A percentile compares a stretch with the other conserved stretches of the same genome.
phyloP scores from a whole-genome alignment of 169 alveolate genomes.

The Babesia microti region DNA sequence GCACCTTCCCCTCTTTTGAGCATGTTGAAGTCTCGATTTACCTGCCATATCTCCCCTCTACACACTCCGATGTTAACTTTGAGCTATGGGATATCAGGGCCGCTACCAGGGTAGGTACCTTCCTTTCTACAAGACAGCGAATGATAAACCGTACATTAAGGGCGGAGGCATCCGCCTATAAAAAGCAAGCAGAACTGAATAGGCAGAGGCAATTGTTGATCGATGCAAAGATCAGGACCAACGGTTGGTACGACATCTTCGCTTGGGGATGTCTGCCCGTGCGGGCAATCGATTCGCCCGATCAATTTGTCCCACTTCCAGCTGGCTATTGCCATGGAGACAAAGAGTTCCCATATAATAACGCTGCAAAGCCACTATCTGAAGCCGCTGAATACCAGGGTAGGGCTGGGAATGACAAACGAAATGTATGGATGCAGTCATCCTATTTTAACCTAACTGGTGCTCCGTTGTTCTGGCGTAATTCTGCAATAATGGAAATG shows the following conservation, averaged over 20 bases:
- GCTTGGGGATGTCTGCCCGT: conserved; percentile 82
- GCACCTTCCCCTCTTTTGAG: no score
- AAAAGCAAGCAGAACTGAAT: no score
- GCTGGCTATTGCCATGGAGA: conserved; percentile 71
- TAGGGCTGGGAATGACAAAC: conserved; percentile 42
- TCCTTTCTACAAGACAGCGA: no score
- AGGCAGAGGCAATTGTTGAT: no score
- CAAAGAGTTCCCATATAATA: conserved; percentile 59
- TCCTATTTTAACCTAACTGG: conserved; percentile 54
- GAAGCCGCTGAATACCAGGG: conserved; percentile 8
- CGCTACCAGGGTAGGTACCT: no score
- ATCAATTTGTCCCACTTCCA: conserved; percentile 72
- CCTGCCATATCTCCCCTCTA: conserved; percentile 45
- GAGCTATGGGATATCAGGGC: no score
- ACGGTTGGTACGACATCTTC: no score
- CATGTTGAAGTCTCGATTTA: conserved; percentile 43
- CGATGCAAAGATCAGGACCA: no score
- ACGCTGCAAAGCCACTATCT: conserved; percentile 6
- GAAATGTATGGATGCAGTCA: conserved; percentile 55
- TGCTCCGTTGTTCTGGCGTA: conserved; percentile 53
- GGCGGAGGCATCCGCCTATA: no score
- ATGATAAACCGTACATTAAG: no score
- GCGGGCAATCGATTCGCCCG: conserved; percentile 73
- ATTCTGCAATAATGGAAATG: no score
- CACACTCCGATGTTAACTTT: no score